Base-by-base conservation (phyloP, 768 basidiomycete genomes). In the Tulasnella sp. region DNA sequence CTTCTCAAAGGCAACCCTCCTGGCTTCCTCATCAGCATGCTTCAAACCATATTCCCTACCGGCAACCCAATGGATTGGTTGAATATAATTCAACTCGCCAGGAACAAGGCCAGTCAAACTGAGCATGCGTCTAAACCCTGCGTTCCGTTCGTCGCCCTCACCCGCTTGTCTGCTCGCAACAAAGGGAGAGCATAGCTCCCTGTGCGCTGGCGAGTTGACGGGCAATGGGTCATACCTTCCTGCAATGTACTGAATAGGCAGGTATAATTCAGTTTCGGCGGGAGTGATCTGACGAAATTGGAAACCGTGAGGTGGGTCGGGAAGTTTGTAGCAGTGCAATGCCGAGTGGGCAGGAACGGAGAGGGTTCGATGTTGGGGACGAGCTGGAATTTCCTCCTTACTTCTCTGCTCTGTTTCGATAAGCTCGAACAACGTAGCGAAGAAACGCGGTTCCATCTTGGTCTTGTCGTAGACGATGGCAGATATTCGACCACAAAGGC, bases 141-240 rank as follows among this genome's bases (percentile, higher is more conserved):
- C 14, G 39, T n/a, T 27, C 32, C 52, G 8, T 21, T 40, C 25
- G 39, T 40, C 9, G 39, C 14, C n/a, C 12, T 54, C 52, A 25
- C 39, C 19, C 29, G 19, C n/a, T 40, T 36, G 15, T 40, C 23
- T 27, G 52, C 37, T 7, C 17, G 29, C 37, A 54, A 40, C 1
- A 21, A 29, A 19, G 35, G 29, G 12, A 54, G 25, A 25, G 29
- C 29, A 2, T 2, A 54, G 52, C n/a, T 54, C 36, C 3, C 52
- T 36, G 35, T 54, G 52, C 4, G 27, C 52, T 2, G 25, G 37
- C 12, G 52, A 35, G n/a, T 39, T 27, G 37, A 35, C 29, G 6
- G 37, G 17, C 15, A 54, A 23, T 17, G 56, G 52, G 41, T 63
- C 61, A 34, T 62, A 62, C 17, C 64, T 43, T 12, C 62, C 62